Evolutionary conservation across 2,329 filamentous ascomycete genomes (phyloP), one percentile per base, ranked within the genome.

Genomic region (Aurifilum marmelostoma): DNA sequence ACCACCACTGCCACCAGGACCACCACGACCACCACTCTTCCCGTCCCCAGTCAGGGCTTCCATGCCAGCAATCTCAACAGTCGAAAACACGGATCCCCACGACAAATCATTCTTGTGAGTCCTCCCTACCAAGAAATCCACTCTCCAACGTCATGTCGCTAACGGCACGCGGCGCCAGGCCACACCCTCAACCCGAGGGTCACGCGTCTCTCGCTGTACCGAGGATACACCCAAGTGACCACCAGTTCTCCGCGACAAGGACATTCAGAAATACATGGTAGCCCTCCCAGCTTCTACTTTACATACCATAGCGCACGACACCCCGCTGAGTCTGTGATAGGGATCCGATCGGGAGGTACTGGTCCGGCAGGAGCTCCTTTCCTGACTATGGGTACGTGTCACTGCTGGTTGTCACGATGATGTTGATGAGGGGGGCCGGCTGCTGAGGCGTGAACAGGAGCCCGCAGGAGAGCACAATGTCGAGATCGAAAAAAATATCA

Each of bases 321-420:
- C 54, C 29, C 27, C 8, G 63, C 67, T 71, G 69, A 71, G 29
- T 37, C 41, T 34, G 18, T 63, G 47, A 62, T 60, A 72, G 71
- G 71, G 58, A 69, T 54, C 67, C 70, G 9, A 52, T 66, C 43
- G 39, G 56, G 56, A 68, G 71, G n/a, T 81, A 82, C 70, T 69
- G 74, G 66, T 81, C 79, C 68, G 71, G 77, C 69, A 76, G 76
- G 71, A 75, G 77, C 73, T 80, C 79, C 69, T 79, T 80, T 73
- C 80, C 80, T 64, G 80, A 82, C 74, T 82, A 82, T 81, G 80
- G 78, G 80, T 81, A 78, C 52, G 74, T 66, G 32, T 29, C 39
- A 52, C 12, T 21, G n/a, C 54, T 37, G 24, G 21, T 24, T 27
- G 27, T 32, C 18, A 9, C 32, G 37, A 18, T 34, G 18, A 69